Conservation (phyloP, 1,284 basidiomycete species). For the Anthracocystis walkeri region DNA sequence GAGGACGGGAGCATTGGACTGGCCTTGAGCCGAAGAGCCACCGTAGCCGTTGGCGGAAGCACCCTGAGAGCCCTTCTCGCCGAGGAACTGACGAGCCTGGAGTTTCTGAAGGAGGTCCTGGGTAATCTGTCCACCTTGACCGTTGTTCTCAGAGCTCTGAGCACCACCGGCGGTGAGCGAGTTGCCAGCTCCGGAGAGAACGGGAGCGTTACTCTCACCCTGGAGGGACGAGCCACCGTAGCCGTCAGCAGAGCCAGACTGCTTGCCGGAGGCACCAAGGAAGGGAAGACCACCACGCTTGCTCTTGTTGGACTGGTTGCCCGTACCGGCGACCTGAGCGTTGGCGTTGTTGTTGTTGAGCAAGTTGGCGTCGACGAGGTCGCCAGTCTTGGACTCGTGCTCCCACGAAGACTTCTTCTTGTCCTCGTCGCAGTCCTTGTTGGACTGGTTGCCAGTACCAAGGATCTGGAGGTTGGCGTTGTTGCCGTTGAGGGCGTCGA, state of each 20-base stretch:
- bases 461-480: slow-evolving; percentile 24
- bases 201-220: slow-evolving; percentile 15
- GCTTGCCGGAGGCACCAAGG: slow-evolving; percentile 22
- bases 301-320: slow-evolving; percentile 18
- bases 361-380: slow-evolving; percentile 21
- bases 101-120: slow-evolving; percentile 4
- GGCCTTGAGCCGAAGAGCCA: slow-evolving; percentile 19
- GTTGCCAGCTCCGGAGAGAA: slow-evolving; percentile 12
- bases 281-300: not conserved
- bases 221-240: slow-evolving; percentile 8
- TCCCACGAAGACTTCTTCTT: slow-evolving; percentile 1
- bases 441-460: slow-evolving; percentile 25
- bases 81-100: slow-evolving; percentile 14
- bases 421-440: slow-evolving; percentile 6
- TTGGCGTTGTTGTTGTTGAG: slow-evolving; percentile 33
- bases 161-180: slow-evolving; percentile 18
- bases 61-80: slow-evolving; percentile 11
- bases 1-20: slow-evolving; percentile 24
- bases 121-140: slow-evolving; percentile 4
- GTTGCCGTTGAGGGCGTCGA: slow-evolving; percentile 23
- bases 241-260: slow-evolving; percentile 8
- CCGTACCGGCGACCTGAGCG: slow-evolving; percentile 26
- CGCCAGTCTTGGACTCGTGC: slow-evolving; percentile 12
- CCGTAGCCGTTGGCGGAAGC: slow-evolving; percentile 21
- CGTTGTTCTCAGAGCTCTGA: slow-evolving; percentile 11